phyloP scores from a whole-genome alignment of 2,329 filamentous ascomycete genomes.

The Diaporthe velutina region DNA sequence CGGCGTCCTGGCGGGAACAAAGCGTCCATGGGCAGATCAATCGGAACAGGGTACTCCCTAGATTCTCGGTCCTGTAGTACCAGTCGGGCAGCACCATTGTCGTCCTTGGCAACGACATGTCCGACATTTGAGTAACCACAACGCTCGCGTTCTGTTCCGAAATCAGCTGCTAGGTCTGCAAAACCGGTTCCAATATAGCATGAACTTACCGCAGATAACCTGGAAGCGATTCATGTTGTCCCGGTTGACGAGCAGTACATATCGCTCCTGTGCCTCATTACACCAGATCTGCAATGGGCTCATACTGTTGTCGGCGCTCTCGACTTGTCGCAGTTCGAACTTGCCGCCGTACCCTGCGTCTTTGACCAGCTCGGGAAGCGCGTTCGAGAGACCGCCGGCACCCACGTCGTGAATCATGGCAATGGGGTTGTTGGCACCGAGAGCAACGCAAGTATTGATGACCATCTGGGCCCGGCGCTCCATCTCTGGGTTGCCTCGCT shows the following conservation, averaged over 20 bases:
- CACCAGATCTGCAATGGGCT: slow-evolving; percentile 98
- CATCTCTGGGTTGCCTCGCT: slow-evolving; percentile 96
- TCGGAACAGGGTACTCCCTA: slow-evolving; percentile 78
- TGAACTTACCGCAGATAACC: slow-evolving; percentile 69
- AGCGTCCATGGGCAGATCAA: slow-evolving; percentile 89
- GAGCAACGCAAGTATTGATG: slow-evolving; percentile 90
- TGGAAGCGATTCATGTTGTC: slow-evolving; percentile 83
- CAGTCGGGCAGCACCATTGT: slow-evolving; percentile 76
- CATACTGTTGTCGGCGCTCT: slow-evolving; percentile 91
- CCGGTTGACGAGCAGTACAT: slow-evolving; percentile 88
- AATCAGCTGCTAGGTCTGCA: slow-evolving; percentile 31
- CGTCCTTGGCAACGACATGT: slow-evolving; percentile 73
- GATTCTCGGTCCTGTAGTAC: slow-evolving; percentile 87
- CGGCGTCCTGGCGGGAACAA: slow-evolving; percentile 91
- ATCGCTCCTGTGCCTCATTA: slow-evolving; percentile 96
- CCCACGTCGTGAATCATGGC: slow-evolving; percentile 98
- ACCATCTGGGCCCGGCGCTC: slow-evolving; percentile 97
- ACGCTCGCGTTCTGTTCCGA: slow-evolving; percentile 77
- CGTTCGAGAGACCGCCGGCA: slow-evolving; percentile 82
- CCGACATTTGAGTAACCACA: slow-evolving; percentile 96
- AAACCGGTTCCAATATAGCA: neutral
- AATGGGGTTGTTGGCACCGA: slow-evolving; percentile 89
- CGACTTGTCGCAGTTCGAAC: slow-evolving; percentile 94
- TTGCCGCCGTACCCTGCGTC: slow-evolving; percentile 91
- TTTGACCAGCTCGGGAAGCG: slow-evolving; percentile 89